A percentile compares a stretch with the other conserved stretches of the same genome.
These are phyloP conservation scores for Diaporthe sp. DNA, from an alignment of 2,329 filamentous ascomycete genomes.

Conservation along the genomic window DNA sequence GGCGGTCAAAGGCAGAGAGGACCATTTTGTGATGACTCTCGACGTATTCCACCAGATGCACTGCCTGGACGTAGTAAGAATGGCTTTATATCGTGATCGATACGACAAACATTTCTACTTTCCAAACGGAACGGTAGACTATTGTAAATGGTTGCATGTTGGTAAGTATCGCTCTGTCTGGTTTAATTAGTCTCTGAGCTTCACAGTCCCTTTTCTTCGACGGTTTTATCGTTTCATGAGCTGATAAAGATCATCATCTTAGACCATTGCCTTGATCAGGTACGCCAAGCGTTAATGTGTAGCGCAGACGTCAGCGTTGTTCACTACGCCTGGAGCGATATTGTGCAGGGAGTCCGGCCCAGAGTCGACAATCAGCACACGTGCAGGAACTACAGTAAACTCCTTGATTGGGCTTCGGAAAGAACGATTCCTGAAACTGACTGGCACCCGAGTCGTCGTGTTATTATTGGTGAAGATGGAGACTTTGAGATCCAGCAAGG, in stretches of 20 bases:
- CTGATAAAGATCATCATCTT: background rate
- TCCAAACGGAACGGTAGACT: background rate
- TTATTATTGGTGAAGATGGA: background rate
- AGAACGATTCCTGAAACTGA: background rate
- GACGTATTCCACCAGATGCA: background rate
- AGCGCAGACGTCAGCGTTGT: background rate
- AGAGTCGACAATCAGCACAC: constrained; percentile 7
- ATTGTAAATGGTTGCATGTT: constrained; percentile 3
- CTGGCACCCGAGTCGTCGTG: background rate
- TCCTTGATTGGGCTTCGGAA: background rate
- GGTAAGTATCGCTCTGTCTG: background rate
- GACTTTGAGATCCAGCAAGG: background rate
- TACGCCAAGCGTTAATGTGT: background rate
- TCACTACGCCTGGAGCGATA: background rate
- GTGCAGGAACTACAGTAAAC: background rate
- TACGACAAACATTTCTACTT: constrained; percentile 9
- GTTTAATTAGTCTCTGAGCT: background rate
- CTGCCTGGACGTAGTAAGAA: background rate
- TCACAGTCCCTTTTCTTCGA: background rate
- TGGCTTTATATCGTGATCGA: background rate
- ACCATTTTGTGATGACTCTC: background rate
- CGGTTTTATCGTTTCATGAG: background rate
- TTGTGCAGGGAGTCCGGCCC: background rate
- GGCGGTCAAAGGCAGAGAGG: background rate
- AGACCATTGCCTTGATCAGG: background rate